phyloP scores from a whole-genome alignment of 345 rosid species.

The Citropsis articulata region DNA sequence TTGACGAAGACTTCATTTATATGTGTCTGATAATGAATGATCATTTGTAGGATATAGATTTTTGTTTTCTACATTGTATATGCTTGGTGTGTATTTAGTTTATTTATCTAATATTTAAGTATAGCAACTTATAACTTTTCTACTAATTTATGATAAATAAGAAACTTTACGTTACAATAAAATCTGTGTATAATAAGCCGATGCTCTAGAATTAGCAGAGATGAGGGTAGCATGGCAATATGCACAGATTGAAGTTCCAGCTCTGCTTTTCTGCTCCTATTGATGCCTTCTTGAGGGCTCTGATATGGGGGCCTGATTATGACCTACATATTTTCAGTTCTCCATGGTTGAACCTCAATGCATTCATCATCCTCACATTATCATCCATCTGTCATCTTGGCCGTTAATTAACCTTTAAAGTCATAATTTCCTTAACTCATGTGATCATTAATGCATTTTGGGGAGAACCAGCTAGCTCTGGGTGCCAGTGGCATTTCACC shows the following conservation, averaged over 20 bases:
- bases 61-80: not conserved
- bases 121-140: not conserved
- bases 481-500: too few relatives aligned
- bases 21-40: not conserved
- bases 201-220: constrained; percentile 4
- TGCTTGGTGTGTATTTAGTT: not conserved
- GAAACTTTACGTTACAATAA: not conserved
- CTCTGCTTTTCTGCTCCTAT: not conserved
- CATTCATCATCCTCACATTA: not conserved
- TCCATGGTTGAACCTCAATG: not conserved
- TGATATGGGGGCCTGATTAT: constrained; percentile 1
- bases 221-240: not conserved
- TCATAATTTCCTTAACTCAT: too few relatives aligned
- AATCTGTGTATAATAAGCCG: constrained; percentile 10
- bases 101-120: not conserved
- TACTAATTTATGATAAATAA: not conserved
- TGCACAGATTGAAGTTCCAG: not conserved
- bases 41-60: not conserved
- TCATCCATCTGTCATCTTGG: not conserved
- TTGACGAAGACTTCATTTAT: not conserved
- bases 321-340: not conserved
- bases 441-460: not conserved
- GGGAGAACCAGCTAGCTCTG: too few relatives aligned
- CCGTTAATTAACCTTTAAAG: not conserved
- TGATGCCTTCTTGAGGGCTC: not conserved